Conservation (phyloP, 169 alveolate genomes). For the Eimeria praecox region DNA sequence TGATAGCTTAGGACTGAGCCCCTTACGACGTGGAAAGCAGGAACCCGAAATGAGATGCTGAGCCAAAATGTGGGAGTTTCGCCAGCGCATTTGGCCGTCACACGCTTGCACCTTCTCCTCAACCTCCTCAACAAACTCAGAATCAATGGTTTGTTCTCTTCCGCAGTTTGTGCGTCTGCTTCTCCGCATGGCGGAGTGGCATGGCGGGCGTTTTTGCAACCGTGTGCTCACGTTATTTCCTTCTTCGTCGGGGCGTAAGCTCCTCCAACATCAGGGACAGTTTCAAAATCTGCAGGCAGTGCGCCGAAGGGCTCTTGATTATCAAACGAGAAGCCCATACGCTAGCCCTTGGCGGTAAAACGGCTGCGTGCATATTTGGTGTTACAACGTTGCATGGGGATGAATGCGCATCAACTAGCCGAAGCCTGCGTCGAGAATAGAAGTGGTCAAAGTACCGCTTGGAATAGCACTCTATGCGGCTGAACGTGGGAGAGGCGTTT, state of each 20-base stretch:
- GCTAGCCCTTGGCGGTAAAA: background rate
- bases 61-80: background rate
- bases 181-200: background rate
- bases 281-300: background rate
- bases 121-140: background rate
- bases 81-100: background rate
- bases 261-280: background rate
- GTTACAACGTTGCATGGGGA: background rate
- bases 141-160: background rate
- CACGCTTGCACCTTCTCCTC: background rate
- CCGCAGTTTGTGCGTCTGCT: background rate
- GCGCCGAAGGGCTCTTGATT: background rate
- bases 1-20: background rate
- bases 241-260: background rate
- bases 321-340: background rate
- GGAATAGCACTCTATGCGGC: background rate
- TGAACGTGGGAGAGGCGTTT: background rate
- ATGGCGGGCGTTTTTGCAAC: background rate
- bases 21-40: background rate
- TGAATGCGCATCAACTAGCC: background rate
- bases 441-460: background rate
- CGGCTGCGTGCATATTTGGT: background rate
- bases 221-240: background rate
- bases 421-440: background rate
- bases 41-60: background rate